These are phyloP conservation scores for Dendrobium catenatum DNA, from an alignment of 106 monocot genomes.

Conservation along the genomic window DNA sequence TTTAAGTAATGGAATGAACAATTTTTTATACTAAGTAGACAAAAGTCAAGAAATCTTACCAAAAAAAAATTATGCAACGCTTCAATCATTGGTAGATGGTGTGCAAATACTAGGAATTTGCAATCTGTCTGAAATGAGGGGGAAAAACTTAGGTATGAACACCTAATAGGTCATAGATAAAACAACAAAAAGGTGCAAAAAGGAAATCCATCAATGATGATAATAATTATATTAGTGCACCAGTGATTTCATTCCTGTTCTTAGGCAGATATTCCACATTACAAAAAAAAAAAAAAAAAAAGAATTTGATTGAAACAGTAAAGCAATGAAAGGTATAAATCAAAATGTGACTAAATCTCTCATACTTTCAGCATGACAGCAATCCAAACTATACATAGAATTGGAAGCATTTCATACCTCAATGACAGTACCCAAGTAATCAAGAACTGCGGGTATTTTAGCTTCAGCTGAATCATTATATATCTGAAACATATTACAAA, in stretches of 20 bases:
- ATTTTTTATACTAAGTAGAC: background rate
- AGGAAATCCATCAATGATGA: background rate
- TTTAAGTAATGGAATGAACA: background rate
- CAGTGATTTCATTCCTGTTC: background rate
- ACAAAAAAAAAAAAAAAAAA: background rate
- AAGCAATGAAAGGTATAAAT: background rate
- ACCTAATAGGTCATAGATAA: background rate
- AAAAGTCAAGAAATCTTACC: conserved; percentile 33
- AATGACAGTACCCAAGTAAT: conserved; percentile 83
- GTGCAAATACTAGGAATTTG: conserved; percentile 92
- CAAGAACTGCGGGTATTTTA: conserved; percentile 92
- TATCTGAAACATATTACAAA: conserved; percentile 36
- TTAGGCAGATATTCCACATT: background rate
- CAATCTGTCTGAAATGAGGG: conserved; percentile 56
- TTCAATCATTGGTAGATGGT: conserved; percentile 89
- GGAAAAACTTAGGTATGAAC: background rate
- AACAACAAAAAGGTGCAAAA: background rate
- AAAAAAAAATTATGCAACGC: conserved; percentile 65
- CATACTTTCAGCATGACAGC: background rate
- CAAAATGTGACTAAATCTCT: background rate
- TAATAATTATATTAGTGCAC: background rate
- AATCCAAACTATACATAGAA: background rate
- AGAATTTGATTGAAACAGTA: background rate
- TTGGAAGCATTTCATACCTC: conserved; percentile 45
- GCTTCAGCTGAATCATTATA: conserved; percentile 86